Percentiles rank a stretch among this genome's conserved stretches.
Evolutionary conservation across 306 rosid genomes (phyloP).

Genomic region (Begonia masoniana): DNA sequence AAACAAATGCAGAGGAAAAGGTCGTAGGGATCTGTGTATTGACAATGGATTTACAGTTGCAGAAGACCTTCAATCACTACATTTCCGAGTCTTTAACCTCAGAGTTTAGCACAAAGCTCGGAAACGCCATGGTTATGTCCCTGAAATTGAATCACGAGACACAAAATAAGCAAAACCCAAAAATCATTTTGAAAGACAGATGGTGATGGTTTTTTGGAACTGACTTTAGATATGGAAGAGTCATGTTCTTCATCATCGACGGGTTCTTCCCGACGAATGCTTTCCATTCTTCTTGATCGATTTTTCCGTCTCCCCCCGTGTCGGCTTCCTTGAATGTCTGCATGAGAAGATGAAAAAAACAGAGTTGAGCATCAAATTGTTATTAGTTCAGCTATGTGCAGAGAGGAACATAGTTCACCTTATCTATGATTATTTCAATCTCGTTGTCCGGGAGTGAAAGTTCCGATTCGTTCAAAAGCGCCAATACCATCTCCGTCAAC

Average conservation of each 20-base stretch:
- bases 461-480: constrained; percentile 48
- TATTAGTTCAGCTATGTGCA: neutral
- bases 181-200: neutral
- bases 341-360: neutral
- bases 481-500: constrained; percentile 76
- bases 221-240: constrained; percentile 51
- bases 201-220: constrained; percentile 3
- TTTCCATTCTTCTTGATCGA: constrained; percentile 58
- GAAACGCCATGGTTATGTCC: constrained; percentile 66
- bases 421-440: constrained; percentile 43
- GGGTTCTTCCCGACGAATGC: constrained; percentile 42
- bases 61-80: neutral
- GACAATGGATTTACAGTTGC: no score
- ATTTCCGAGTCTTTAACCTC: constrained; percentile 23
- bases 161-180: no score
- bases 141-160: constrained; percentile 19
- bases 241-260: constrained; percentile 55
- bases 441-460: constrained; percentile 32
- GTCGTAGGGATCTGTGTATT: no score
- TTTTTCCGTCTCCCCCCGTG: constrained; percentile 55
- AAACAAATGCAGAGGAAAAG: no score
- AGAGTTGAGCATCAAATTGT: neutral
- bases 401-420: constrained; percentile 20
- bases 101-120: constrained; percentile 48
- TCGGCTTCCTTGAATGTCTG: constrained; percentile 62